Evolutionary conservation across 1,139 yeast species (phyloP).

Genomic region (Zygoascus hellenicus): DNA sequence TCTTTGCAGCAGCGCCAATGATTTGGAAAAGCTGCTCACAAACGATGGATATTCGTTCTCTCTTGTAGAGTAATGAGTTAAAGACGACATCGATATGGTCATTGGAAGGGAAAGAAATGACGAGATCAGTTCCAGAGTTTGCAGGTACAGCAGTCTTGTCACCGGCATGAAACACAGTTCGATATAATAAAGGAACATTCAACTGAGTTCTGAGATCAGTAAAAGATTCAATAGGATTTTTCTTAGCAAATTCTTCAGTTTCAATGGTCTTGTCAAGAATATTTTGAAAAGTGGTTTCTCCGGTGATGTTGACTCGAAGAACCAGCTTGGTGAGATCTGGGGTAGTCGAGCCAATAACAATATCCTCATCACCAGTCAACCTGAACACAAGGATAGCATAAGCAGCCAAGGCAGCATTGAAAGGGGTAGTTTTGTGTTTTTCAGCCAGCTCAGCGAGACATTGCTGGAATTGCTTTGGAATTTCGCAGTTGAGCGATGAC

Average conservation of each 20-base stretch:
- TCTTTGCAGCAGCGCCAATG: constrained; percentile 34
- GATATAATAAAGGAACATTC: constrained; percentile 40
- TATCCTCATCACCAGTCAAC: constrained; percentile 90
- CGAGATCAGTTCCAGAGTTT: constrained; percentile 54
- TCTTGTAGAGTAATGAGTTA: constrained; percentile 70
- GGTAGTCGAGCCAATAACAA: constrained; percentile 68
- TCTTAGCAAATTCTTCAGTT: constrained; percentile 39
- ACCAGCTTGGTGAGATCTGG: constrained; percentile 38
- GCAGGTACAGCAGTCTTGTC: constrained; percentile 30
- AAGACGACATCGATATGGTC: constrained; percentile 46
- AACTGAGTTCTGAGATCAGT: constrained; percentile 52
- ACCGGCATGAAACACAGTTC: constrained; percentile 46
- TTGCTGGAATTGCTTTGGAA: constrained; percentile 28
- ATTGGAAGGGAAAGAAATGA: constrained; percentile 40
- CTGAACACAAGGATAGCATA: constrained; percentile 70
- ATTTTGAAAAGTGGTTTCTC: constrained; percentile 44
- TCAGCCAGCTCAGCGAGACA: background rate
- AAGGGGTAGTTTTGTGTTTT: constrained; percentile 26
- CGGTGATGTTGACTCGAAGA: constrained; percentile 47
- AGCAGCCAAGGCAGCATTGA: constrained; percentile 56
- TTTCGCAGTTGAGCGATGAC: constrained; percentile 44
- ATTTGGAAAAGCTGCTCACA: constrained; percentile 69
- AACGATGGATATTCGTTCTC: constrained; percentile 60
- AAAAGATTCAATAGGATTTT: constrained; percentile 39
- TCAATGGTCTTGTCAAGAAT: constrained; percentile 43